Base-by-base conservation (phyloP, 2,329 filamentous ascomycete genomes). In the Scedosporium aurantiacum region DNA sequence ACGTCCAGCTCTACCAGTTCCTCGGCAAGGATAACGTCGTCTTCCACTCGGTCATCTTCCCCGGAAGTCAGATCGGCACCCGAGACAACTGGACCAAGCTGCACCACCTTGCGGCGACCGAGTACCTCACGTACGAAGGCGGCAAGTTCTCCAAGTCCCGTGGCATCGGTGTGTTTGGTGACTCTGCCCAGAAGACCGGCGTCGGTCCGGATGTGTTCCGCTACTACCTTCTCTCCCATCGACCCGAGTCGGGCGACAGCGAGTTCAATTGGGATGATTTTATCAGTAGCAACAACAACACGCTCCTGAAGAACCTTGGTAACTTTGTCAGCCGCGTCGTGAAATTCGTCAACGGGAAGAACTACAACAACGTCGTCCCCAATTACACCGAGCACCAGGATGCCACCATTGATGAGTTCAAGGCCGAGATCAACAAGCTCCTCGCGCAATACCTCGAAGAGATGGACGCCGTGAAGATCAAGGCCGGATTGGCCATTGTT, bases 121-220 rank as follows among this genome's bases (percentile, higher is more conserved):
- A 97, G 71, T 78, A 94, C 68, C 79, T 94, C 66, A 92, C 93
- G 76, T 94, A 94, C 69, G 90, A 94, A 72, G 84, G 85, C 63
- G 90, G 90, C 66, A 97, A 97, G 72, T 97, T 97, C 77, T 92
- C 88, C 71, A 97, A 97, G 75, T 94, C 90, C 58, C 83, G 91
- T 68, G 89, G 89, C 37, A 83, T 97, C 43, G 92, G 92, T 68
- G 92, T 97, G 1, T 97, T 97, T 69, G 92, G 92, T 58, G 92
- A 90, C 75, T 91, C 89, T 68, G 92, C 90, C 56, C 88, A 89
- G 74, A 87, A 95, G 61, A 96, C 91, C 7, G 91, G 91, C 21
- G 82, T 97, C 18, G 83, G 88, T 16, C 79, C 91, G 0, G 90
- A 93, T 64, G 90, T 97, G n/a, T 97, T 91, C 90, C 82, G 92